phyloP scores from a whole-genome alignment of 208 protist species.

The Trichomonas gallinae region DNA sequence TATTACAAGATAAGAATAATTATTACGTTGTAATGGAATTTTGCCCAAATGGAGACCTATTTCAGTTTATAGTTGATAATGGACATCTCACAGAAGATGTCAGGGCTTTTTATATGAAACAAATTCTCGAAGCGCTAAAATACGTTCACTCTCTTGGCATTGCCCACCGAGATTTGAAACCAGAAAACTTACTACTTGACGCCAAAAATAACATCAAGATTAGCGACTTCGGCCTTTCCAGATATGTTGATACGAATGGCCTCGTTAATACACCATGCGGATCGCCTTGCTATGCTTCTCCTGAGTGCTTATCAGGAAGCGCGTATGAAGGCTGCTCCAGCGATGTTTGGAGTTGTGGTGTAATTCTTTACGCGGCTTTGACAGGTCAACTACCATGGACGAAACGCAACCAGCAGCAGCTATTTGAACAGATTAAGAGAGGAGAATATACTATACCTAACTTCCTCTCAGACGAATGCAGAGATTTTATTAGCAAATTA shows the following conservation, averaged over 20 bases:
- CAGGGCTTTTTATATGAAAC: neutral
- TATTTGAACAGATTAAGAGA: conserved; percentile 6
- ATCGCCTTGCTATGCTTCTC: neutral
- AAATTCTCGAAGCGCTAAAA: neutral
- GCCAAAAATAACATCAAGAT: neutral
- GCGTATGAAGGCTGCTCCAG: neutral
- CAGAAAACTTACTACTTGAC: neutral
- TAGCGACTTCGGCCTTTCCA: neutral
- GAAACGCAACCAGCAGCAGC: neutral
- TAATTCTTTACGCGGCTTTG: neutral
- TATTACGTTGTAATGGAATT: conserved; percentile 14
- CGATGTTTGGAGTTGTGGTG: neutral
- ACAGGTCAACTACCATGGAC: neutral
- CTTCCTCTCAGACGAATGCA: neutral
- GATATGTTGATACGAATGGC: neutral
- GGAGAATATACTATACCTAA: neutral
- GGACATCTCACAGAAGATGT: neutral
- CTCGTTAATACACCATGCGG: neutral
- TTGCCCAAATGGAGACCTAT: neutral
- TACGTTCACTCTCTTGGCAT: neutral
- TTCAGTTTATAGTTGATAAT: conserved; percentile 14
- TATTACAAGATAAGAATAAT: neutral
- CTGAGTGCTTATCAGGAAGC: neutral
- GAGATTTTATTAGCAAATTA: neutral
- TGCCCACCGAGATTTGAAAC: neutral